Base-by-base conservation (phyloP, 306 rosid genomes). In the Prunus salicina region DNA sequence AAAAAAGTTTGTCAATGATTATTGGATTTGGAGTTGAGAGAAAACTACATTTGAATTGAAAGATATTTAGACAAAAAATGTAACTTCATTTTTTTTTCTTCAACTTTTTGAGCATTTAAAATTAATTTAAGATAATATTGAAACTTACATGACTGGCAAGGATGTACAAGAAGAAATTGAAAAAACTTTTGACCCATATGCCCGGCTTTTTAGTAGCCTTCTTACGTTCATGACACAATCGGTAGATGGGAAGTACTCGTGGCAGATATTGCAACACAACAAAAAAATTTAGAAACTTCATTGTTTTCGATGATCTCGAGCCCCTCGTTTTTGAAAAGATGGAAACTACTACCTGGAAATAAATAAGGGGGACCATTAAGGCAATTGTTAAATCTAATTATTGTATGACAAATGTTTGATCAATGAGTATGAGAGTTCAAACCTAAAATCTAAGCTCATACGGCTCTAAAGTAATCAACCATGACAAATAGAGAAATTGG, bases 241-340 rank as follows among this genome's bases (percentile, higher is more conserved):
- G n/a, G 58, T 46, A 22, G 41, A 69, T 69, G 16, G 7, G 41
- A 47, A 24, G 11, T 49, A 5, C 28, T 49, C 73, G 49, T 69
- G 73, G 73, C 19, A 69, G 15, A 69, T 69, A 69, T 69, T 69
- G 73, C 3, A 69, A 24, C 34, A 49, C 41, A 22, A 47, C 8
- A 12, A 69, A 3, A 1, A 14, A 20, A 34, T 69, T 69, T 5
- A 69, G 20, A 46, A 69, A 47, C 27, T 5, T 69, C 73, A 4
- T 47, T 12, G 73, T 47, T 22, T 18, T 67, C 25, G 2, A n/a
- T 30, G 45, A 34, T 34, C 70, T 41, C 19, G 70, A 66, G 12
- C 70, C 22, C 52, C 51, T 34, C 70, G 41, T 34, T 34, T 66
- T 66, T 6, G 52, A 66, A 66, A 66, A 38, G n/a, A 66, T 3